phyloP scores from a whole-genome alignment of 2,329 filamentous ascomycete species.

The Monosporascus cannonballus region DNA sequence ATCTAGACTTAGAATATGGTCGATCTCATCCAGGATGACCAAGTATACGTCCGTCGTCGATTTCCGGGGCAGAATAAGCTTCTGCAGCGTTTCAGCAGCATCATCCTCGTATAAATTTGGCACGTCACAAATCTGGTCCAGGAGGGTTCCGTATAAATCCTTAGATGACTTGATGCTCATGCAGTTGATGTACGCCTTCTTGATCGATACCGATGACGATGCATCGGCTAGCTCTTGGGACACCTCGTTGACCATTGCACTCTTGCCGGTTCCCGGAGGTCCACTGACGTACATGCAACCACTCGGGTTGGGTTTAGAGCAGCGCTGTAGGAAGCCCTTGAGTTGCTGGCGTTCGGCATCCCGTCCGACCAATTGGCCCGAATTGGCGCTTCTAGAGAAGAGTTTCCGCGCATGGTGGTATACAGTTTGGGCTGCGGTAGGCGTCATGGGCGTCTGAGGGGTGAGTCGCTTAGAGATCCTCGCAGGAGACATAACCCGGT shows the following conservation, averaged over 20 bases:
- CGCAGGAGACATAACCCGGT: slow-evolving; percentile 72
- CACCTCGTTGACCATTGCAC: slow-evolving; percentile 81
- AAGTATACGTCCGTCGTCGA: slow-evolving; percentile 58
- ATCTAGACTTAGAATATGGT: slow-evolving; percentile 85
- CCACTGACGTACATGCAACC: slow-evolving; percentile 94
- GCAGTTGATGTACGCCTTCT: slow-evolving; percentile 83
- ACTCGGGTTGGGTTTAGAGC: slow-evolving; percentile 52
- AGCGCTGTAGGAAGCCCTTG: slow-evolving; percentile 59
- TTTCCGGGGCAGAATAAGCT: slow-evolving; percentile 62
- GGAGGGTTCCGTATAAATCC: slow-evolving; percentile 75
- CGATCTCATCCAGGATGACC: slow-evolving; percentile 92
- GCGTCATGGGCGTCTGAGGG: slow-evolving; percentile 67
- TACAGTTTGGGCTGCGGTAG: slow-evolving; percentile 63
- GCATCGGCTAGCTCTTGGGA: slow-evolving; percentile 49
- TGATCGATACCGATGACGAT: slow-evolving; percentile 43
- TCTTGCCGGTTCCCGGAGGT: slow-evolving; percentile 94
- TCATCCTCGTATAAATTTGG: slow-evolving; percentile 57
- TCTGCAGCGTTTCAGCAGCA: slow-evolving; percentile 61
- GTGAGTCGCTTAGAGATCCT: slow-evolving; percentile 73
- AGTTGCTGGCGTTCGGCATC: slow-evolving; percentile 64
- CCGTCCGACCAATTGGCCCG: slow-evolving; percentile 70
- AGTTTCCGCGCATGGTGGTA: slow-evolving; percentile 84
- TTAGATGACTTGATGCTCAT: slow-evolving; percentile 90
- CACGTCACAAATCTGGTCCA: slow-evolving; percentile 61
- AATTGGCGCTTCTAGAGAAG: slow-evolving; percentile 74